Conservation (phyloP, 192 early-diverging fungal species). For the Coemansia sp. region DNA sequence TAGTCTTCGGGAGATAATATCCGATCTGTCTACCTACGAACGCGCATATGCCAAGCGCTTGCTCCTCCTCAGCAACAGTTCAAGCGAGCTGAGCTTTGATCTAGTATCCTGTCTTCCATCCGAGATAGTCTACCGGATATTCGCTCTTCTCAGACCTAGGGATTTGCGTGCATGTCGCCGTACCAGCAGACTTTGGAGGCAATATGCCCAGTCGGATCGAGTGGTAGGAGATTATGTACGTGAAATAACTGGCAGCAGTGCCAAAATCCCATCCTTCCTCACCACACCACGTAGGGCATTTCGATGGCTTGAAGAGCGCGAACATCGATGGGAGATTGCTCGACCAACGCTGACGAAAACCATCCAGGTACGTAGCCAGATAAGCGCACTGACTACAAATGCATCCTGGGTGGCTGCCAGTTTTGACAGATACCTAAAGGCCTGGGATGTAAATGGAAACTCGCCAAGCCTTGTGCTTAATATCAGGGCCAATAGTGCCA, state of each 20-base stretch:
- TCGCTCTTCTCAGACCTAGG: neutral
- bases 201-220: slow-evolving; percentile 1
- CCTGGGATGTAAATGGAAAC: neutral
- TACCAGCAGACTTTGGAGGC: slow-evolving; percentile 13
- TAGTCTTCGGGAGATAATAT: slow-evolving; percentile 15
- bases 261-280: neutral
- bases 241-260: neutral
- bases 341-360: slow-evolving; percentile 7
- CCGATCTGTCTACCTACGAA: slow-evolving; percentile 14
- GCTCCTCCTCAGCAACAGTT: neutral
- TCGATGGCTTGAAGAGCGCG: slow-evolving; percentile 15
- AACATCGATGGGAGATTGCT: slow-evolving; percentile 9
- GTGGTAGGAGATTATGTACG: slow-evolving; percentile 8
- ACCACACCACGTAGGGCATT: neutral
- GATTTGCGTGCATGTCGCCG: neutral
- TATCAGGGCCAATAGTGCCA: slow-evolving; percentile 3
- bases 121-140: slow-evolving; percentile 8
- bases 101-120: slow-evolving; percentile 8
- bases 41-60: slow-evolving; percentile 1
- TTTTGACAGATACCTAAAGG: slow-evolving; percentile 2
- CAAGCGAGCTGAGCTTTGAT: slow-evolving; percentile 1
- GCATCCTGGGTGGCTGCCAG: slow-evolving; percentile 12
- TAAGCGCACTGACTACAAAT: slow-evolving; percentile 3
- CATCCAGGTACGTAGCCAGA: slow-evolving; percentile 1
- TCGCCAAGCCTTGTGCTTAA: neutral